These are phyloP conservation scores for Tylopilus rubrobrunneus DNA, from an alignment of 768 basidiomycete species.

Conservation along the genomic window DNA sequence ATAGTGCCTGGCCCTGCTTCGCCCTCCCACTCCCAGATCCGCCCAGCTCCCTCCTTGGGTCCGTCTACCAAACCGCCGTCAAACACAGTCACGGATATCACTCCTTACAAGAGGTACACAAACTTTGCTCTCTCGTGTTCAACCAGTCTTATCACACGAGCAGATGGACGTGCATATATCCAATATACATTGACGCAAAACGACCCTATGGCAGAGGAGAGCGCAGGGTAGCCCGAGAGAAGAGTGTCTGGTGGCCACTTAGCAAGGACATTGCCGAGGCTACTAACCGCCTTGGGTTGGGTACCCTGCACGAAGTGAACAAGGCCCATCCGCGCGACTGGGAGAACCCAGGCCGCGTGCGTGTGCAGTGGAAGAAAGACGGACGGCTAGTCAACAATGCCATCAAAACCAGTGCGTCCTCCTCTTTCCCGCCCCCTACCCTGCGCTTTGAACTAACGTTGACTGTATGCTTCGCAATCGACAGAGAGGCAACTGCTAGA, in stretches of 20 bases:
- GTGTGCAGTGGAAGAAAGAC: constrained; percentile 89
- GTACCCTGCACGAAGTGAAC: constrained; percentile 81
- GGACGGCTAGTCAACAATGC: constrained; percentile 57
- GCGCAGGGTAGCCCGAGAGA: constrained; percentile 73
- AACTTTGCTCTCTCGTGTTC: background rate
- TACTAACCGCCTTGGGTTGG: constrained; percentile 68
- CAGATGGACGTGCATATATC: constrained; percentile 96
- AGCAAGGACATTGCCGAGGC: constrained; percentile 91
- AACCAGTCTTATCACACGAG: constrained; percentile 3
- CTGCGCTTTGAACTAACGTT: too few species aligned
- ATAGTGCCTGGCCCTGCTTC: constrained; percentile 54
- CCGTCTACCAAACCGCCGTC: constrained; percentile 23
- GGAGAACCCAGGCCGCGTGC: constrained; percentile 96
- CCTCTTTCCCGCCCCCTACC: background rate
- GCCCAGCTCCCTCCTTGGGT: constrained; percentile 11
- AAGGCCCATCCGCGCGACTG: constrained; percentile 95
- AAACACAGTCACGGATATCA: constrained; percentile 62
- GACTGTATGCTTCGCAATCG: background rate
- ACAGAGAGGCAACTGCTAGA: constrained; percentile 79
- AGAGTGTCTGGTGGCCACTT: constrained; percentile 92
- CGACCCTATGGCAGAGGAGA: constrained; percentile 80
- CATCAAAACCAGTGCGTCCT: constrained; percentile 71
- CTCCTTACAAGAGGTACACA: constrained; percentile 78
- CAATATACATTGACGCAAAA: constrained; percentile 96
- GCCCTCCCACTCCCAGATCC: constrained; percentile 35